Evolutionary conservation across 2,329 filamentous ascomycete species (phyloP), one percentile per base, ranked within the genome.

Genomic region (Colletotrichum sansevieriae): DNA sequence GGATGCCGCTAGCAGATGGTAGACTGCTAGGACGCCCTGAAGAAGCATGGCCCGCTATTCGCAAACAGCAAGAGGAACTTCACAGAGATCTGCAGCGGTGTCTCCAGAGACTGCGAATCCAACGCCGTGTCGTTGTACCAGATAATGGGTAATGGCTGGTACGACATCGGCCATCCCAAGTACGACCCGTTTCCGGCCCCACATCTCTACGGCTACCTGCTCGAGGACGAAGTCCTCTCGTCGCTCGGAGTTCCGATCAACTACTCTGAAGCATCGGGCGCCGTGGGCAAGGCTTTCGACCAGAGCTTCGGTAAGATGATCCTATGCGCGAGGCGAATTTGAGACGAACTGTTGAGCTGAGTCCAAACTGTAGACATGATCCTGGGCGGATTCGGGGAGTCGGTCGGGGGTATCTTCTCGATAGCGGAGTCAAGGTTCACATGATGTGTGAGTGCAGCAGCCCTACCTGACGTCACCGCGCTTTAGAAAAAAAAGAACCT

Each of bases 201-300:
- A 20, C 63, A 70, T 20, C 51, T 66, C 25, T 55, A 57, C n/a
- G 71, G 67, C 11, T 73, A 71, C 43, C 58, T 74, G 60, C 71
- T 67, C 57, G 71, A 73, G 52, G 57, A 2, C 3, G 63, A 57
- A 39, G 82, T 92, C 1, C 86, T 88, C 70, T 75, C 85, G 20
- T 86, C 87, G 1, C 84, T 93, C 22, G 90, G 90, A 12, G 85
- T 90, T 1, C 86, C 86, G 8, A 76, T 91, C 59, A 88, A 88
- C 73, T 88, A 82, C 73, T 84, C 86, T 0, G 56, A 54, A 22
- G 33, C 52, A 10, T 62, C 70, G 2, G 37, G 49, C 35, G 68
- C 72, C 7, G 68, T 70, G n/a, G 54, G 69, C 44, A 39, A 18
- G 11, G 65, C 63, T 7, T 68, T 68, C 20, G 10, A 22, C 3